A percentile compares a stretch with the other conserved stretches of the same genome.
phyloP scores from a whole-genome alignment of 1,284 basidiomycete species.

The Phaffia rhodozyma region DNA sequence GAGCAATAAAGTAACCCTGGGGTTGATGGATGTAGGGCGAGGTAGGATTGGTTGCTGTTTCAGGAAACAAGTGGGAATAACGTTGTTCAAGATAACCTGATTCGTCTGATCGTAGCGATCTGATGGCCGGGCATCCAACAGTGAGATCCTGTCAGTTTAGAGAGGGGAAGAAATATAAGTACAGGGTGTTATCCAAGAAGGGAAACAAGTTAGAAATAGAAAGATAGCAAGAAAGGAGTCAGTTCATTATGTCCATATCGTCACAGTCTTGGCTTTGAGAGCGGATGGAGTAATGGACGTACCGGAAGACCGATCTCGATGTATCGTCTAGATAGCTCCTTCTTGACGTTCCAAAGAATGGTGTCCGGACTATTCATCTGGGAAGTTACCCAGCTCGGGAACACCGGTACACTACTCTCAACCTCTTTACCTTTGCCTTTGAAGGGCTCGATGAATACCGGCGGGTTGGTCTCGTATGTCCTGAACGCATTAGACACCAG shows the following conservation, averaged over 20 bases:
- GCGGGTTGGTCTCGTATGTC: constrained; percentile 16
- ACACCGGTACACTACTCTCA: constrained; percentile 1
- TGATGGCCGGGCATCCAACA: constrained; percentile 12
- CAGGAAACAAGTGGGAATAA: constrained; percentile 11
- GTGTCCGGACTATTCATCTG: constrained; percentile 2
- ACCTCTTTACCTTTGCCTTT: constrained; percentile 13
- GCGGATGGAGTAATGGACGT: neutral
- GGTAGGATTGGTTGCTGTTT: neutral
- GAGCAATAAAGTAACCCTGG: constrained; percentile 17
- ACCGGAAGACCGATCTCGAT: neutral
- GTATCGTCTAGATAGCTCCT: constrained; percentile 1
- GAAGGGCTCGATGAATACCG: constrained; percentile 10
- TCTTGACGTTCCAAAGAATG: constrained; percentile 16
- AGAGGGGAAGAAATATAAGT: neutral
- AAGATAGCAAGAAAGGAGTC: neutral
- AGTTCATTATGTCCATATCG: neutral
- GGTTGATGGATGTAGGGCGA: constrained; percentile 13
- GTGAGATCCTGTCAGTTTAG: constrained; percentile 1
- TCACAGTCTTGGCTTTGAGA: neutral
- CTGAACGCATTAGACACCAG: constrained; percentile 16
- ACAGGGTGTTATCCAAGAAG: neutral
- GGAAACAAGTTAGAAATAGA: neutral
- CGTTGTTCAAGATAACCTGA: constrained; percentile 10
- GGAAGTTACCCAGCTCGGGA: constrained; percentile 9
- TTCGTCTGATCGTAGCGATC: neutral